A percentile compares a stretch with the other conserved stretches of the same genome.
These are phyloP conservation scores for Daldinia caldariorum DNA, from an alignment of 495 filamentous ascomycete species.

Conservation along the genomic window DNA sequence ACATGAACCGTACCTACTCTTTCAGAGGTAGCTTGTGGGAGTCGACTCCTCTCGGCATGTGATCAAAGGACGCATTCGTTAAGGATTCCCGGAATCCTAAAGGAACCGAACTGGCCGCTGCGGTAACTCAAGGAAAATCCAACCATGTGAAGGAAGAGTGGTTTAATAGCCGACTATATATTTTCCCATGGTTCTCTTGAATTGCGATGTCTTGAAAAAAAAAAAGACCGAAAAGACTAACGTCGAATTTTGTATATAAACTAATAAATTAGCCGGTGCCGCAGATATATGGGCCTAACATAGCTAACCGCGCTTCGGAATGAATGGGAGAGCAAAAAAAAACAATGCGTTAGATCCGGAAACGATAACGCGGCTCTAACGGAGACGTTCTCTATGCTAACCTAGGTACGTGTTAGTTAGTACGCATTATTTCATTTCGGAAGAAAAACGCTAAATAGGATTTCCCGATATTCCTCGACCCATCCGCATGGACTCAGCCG, in stretches of 20 bases:
- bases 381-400: background rate
- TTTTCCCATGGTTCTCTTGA: background rate
- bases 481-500: constrained; percentile 34
- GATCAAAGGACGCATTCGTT: constrained; percentile 4
- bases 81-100: constrained; percentile 20
- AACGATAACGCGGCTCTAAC: constrained; percentile 28
- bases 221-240: constrained; percentile 11
- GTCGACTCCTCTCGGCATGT: constrained; percentile 11
- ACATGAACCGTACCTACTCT: constrained; percentile 22
- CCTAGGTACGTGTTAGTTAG: no score
- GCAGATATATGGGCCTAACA: constrained; percentile 21
- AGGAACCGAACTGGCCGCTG: constrained; percentile 5
- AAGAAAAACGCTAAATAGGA: constrained; percentile 26
- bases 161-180: constrained; percentile 5
- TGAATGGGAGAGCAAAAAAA: background rate
- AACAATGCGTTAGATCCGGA: constrained; percentile 18
- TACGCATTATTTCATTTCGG: constrained; percentile 17
- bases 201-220: constrained; percentile 11
- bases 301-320: constrained; percentile 27
- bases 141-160: background rate
- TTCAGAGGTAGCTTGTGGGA: constrained; percentile 22
- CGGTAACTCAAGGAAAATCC: background rate
- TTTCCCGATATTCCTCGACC: constrained; percentile 41
- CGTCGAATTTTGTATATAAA: constrained; percentile 3
- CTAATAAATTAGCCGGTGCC: constrained; percentile 19